Base-by-base conservation (phyloP, 2,329 filamentous ascomycete species). In the Aspergillus viridinutans region DNA sequence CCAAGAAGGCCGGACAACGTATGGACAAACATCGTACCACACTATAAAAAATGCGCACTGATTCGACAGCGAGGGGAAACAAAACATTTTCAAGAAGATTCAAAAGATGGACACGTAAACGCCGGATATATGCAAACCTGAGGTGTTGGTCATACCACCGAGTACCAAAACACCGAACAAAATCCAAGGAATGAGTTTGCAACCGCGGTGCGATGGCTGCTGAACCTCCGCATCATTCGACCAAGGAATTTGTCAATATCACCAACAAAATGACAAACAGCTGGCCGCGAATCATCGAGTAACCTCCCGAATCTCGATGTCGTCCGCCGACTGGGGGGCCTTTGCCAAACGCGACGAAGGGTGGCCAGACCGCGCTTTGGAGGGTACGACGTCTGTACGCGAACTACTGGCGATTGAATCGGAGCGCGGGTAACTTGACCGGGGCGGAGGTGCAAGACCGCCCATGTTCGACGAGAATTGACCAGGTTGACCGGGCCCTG, bases 341-440 rank as follows among this genome's bases (percentile, higher is more conserved):
- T 66, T 71, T 3, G 65, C 65, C 52, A 68, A 57, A 28, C 64
- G 63, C n/a, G 66, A 61, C 20, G 65, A 59, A 40, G 58, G 53
- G 9, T 52, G 52, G 23, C 52, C 28, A 50, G 61, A 54, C 28
- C 59, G 55, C 20, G 53, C 52, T 32, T 61, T 62, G 1, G 65
- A 55, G 8, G 56, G 58, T 10, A 51, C 53, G 17, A 69, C 52
- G 7, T 67, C 66, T 5, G 69, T 69, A 9, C 60, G 63, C 4
- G 71, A 72, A 49, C 67, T 70, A 50, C 67, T 70, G 2, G 67
- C 66, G 28, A 69, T 42, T 2, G 69, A 69, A 17, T 58, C 60
- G 1, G 62, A 50, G 52, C 65, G 60, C 1, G 52, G 28, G 49
- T 59, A 64, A n/a, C 56, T 60, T 35, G 53, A 52, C 57, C 58